Percentiles rank a stretch among this genome's conserved stretches.
Conservation (phyloP, 2,329 filamentous ascomycete species). For the Pezicula radicicola region DNA sequence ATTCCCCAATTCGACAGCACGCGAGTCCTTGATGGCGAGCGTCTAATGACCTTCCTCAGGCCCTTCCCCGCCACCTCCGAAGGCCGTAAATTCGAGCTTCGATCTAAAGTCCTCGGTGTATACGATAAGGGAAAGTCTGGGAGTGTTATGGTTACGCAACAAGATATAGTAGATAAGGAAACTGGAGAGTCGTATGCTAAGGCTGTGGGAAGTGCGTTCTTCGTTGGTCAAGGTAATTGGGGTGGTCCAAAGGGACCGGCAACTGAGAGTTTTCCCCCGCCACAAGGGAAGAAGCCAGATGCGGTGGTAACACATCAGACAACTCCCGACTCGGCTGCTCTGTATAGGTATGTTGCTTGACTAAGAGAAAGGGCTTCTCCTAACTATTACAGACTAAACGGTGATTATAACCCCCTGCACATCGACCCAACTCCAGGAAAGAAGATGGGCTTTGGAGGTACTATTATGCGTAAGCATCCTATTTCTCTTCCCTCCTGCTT, state of each 20-base stretch:
- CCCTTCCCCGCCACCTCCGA: constrained; percentile 58
- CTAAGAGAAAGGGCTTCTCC: neutral
- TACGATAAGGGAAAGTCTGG: constrained; percentile 73
- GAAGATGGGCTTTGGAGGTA: constrained; percentile 88
- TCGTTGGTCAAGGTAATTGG: constrained; percentile 72
- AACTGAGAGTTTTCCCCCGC: constrained; percentile 74
- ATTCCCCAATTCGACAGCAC: constrained; percentile 63
- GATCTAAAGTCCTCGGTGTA: constrained; percentile 63
- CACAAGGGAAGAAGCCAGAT: constrained; percentile 69
- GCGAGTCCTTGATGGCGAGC: constrained; percentile 65
- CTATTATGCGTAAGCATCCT: constrained; percentile 60
- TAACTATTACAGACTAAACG: constrained; percentile 69
- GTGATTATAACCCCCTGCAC: constrained; percentile 93
- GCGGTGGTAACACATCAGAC: constrained; percentile 68
- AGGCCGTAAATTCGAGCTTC: constrained; percentile 61
- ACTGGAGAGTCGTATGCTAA: constrained; percentile 60
- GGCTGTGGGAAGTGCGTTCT: constrained; percentile 60
- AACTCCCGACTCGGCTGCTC: constrained; percentile 65
- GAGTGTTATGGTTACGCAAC: constrained; percentile 65
- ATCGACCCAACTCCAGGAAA: constrained; percentile 79
- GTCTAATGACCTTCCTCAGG: constrained; percentile 61
- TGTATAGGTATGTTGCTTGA: constrained; percentile 55
- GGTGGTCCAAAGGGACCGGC: constrained; percentile 87
- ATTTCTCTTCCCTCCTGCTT: no score
- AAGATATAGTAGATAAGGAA: constrained; percentile 58